Conservation (phyloP, 2,329 filamentous ascomycete genomes). For the Diplocarpon mali region DNA sequence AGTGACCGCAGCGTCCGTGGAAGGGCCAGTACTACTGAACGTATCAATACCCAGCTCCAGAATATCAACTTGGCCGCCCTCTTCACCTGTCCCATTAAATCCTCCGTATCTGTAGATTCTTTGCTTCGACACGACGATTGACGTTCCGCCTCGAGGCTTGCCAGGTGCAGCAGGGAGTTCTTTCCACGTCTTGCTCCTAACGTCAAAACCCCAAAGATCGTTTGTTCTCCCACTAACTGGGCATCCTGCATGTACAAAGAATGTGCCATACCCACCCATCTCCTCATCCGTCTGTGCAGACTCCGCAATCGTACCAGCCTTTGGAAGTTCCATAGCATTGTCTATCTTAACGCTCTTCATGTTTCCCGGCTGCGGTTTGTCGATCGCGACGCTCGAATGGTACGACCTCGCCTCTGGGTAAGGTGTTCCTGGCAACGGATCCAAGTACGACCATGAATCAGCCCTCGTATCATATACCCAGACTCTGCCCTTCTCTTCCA, state of each 20-base stretch:
- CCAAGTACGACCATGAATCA: constrained; percentile 53
- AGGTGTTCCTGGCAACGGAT: constrained; percentile 40
- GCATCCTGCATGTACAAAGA: constrained; percentile 71
- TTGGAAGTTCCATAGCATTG: constrained; percentile 37
- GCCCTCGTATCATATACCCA: constrained; percentile 63
- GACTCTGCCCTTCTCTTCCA: constrained; percentile 63
- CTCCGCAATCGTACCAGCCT: constrained; percentile 45
- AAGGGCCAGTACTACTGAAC: constrained; percentile 39
- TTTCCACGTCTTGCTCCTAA: constrained; percentile 53
- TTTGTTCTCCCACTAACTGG: constrained; percentile 46
- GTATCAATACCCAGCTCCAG: constrained; percentile 45
- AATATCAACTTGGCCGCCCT: constrained; percentile 63
- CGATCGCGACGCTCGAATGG: constrained; percentile 49
- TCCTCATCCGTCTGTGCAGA: constrained; percentile 46
- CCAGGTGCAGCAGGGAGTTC: constrained; percentile 56
- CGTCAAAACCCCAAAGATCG: constrained; percentile 72
- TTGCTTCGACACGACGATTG: constrained; percentile 51
- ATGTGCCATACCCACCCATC: constrained; percentile 52
- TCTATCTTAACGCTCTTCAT: constrained; percentile 20
- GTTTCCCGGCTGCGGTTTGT: constrained; percentile 34
- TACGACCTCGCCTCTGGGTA: constrained; percentile 59
- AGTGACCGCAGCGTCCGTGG: constrained; percentile 39
- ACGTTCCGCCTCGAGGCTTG: constrained; percentile 53
- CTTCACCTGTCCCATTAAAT: constrained; percentile 58
- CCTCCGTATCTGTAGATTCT: constrained; percentile 72